phyloP scores from a whole-genome alignment of 2,329 filamentous ascomycete genomes.

The Nemania sp. region DNA sequence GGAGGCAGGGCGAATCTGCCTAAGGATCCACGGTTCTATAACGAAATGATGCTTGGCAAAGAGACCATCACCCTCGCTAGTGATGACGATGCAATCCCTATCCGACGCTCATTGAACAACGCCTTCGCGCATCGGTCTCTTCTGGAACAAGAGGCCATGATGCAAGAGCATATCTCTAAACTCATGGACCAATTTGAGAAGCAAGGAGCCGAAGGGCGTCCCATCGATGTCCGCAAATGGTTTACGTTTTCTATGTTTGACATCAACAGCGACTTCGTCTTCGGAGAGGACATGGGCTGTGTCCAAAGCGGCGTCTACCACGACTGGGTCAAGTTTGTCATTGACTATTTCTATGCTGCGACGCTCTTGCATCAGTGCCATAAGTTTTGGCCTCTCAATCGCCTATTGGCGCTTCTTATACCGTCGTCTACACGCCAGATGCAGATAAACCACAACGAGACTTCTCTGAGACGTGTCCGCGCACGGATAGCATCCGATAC shows the following conservation, averaged over 20 bases:
- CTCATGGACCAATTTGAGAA: slow-evolving; percentile 12
- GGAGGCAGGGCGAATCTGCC: not conserved
- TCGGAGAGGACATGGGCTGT: slow-evolving; percentile 18
- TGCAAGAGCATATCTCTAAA: slow-evolving; percentile 13
- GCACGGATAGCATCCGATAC: slow-evolving; percentile 3
- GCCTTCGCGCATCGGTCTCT: slow-evolving; percentile 20
- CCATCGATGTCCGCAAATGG: slow-evolving; percentile 13
- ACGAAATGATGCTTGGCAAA: slow-evolving; percentile 8
- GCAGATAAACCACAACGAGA: slow-evolving; percentile 2
- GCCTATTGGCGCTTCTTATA: slow-evolving; percentile 4
- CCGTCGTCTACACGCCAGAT: slow-evolving; percentile 6
- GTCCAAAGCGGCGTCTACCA: slow-evolving; percentile 7
- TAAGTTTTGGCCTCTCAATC: slow-evolving; percentile 13
- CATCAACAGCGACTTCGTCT: slow-evolving; percentile 19
- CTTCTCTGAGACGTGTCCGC: slow-evolving; percentile 2
- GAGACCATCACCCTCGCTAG: slow-evolving; percentile 6
- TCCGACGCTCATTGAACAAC: slow-evolving; percentile 9
- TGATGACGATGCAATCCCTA: slow-evolving; percentile 9
- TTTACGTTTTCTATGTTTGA: slow-evolving; percentile 22
- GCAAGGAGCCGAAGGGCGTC: not conserved
- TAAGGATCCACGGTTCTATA: not conserved
- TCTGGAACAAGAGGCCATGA: slow-evolving; percentile 20
- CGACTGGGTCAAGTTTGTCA: slow-evolving; percentile 13
- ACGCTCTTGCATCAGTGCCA: slow-evolving; percentile 13
- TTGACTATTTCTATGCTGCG: slow-evolving; percentile 1